Evolutionary conservation across 345 rosid genomes (phyloP), one percentile per base, ranked within the genome.

Genomic region (Carallia pectinifolia): DNA sequence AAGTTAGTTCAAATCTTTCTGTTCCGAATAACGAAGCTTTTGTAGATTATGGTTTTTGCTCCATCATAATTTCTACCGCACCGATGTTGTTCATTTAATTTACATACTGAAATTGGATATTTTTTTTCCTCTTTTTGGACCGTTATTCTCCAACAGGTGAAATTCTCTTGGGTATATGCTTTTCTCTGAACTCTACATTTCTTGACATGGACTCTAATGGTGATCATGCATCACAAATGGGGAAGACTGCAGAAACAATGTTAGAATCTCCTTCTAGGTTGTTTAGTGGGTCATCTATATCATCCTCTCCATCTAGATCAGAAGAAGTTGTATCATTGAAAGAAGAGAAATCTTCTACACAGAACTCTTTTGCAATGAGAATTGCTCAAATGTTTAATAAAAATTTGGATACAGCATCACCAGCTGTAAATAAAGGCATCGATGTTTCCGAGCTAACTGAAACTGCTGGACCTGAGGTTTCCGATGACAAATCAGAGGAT

Each of bases 351-450:
- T 64, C 72, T 29, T n/a, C 12, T 23, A 65, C 79, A 6, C 95
- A 87, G 70, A 89, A 78, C 72, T 75, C 84, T 8, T 77, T 94
- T 54, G 93, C 93, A 6, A 87, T 81, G 66, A 82, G 89, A 55
- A 69, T 94, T 73, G 94, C 90, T 72, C 97, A 94, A 71, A 87
- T 94, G 38, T 94, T 94, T 70, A 89, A 87, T 61, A 94, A 84
- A 75, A 85, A 71, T 79, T 53, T 79, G 33, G 91, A 86, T 75
- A 34, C 80, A 19, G 18, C 82, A 16, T 36, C 82, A 16, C 7
- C 73, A 29, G 9, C 81, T 9, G 33, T 69, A 31, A 53, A 68
- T 73, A 83, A 66, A 76, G 69, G 85, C 78, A 50, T 66, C 65
- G 96, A 89, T 58, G 44, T 58, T 23, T 74, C 83, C 40, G 96